Base-by-base conservation (phyloP, 1,139 yeast genomes). In the Saccharomyces hybrid region DNA sequence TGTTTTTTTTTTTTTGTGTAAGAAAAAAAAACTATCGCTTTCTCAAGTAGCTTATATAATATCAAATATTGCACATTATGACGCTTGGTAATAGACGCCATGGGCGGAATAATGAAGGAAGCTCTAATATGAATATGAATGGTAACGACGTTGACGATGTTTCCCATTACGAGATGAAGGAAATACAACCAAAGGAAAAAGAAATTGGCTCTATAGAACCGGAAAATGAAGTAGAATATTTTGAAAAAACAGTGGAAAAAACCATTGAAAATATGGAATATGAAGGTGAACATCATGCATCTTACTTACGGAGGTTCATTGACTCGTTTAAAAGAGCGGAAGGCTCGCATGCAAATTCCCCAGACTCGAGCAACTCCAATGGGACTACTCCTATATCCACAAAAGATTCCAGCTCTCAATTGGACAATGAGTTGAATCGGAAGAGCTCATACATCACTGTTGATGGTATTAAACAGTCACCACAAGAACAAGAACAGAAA, bases 261-360 rank as follows among this genome's bases (percentile, higher is more conserved):
- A 46, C 44, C 50, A 53, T 51, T 27, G 51, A 48, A 47, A 48
- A 25, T 38, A 27, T 48, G 41, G 32, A 34, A 28, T 48, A 32
- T 34, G 7, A 47, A 6, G 42, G 38, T n/a, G 27, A 42, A n/a
- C 32, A 29, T 25, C 53, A 34, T 7, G 26, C 32, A 14, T 44
- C 57, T 2, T 47, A 55, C 11, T 52, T 64, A 25, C 55, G 56
- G 32, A 57, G 60, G 19, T 66, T 66, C 47, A 54, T 64, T 19
- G 65, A 66, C 49, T 62, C 69, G 16, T 68, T 68, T 54, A 66
- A 60, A 52, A 59, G 68, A 47, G 66, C 64, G n/a, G 65, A 61
- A 26, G 49, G 48, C 16, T 29, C 48, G 7, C 42, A 49, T 9
- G 46, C 49, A 7, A 49, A 55, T 2, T 58, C 54, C 8, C 54